Percentiles rank a stretch among this genome's conserved stretches.
Conservation (phyloP, 805 yeast species). For the Scheffersomyces spartinae region DNA sequence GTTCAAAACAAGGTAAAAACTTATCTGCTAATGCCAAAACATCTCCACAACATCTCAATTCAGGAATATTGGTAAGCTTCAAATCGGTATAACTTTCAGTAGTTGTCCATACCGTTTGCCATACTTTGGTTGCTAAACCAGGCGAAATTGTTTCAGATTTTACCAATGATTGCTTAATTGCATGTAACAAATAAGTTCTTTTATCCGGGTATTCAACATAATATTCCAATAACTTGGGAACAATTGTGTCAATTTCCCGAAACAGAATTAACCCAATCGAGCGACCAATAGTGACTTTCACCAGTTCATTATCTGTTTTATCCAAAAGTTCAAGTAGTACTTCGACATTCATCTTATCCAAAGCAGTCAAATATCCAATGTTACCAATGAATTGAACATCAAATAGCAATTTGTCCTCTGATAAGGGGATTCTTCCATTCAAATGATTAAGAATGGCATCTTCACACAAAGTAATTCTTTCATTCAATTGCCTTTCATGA, state of each 20-base stretch:
- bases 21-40: too few species aligned
- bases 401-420: slow-evolving; percentile 16
- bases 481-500: slow-evolving; percentile 8
- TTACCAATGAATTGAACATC: slow-evolving; percentile 38
- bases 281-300: slow-evolving; percentile 37
- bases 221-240: slow-evolving; percentile 24
- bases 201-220: slow-evolving; percentile 8
- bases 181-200: too few species aligned
- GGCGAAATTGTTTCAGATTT: slow-evolving; percentile 12
- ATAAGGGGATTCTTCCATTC: too few species aligned
- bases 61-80: slow-evolving; percentile 9
- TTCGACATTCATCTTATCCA: slow-evolving; percentile 18
- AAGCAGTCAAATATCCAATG: slow-evolving; percentile 23
- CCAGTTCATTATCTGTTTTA: slow-evolving; percentile 18
- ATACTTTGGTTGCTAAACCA: slow-evolving; percentile 5
- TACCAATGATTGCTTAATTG: slow-evolving; percentile 11
- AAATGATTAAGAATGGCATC: too few species aligned
- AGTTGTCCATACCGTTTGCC: slow-evolving; percentile 12
- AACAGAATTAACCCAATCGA: slow-evolving; percentile 40
- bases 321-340: slow-evolving; percentile 23
- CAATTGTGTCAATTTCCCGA: slow-evolving; percentile 22
- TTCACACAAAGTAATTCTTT: slow-evolving; percentile 1
- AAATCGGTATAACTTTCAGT: slow-evolving; percentile 7
- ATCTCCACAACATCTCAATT: slow-evolving; percentile 25
- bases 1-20: too few species aligned